These are phyloP conservation scores for Capsella bursapastoris DNA, from an alignment of 345 rosid species.

Conservation along the genomic window DNA sequence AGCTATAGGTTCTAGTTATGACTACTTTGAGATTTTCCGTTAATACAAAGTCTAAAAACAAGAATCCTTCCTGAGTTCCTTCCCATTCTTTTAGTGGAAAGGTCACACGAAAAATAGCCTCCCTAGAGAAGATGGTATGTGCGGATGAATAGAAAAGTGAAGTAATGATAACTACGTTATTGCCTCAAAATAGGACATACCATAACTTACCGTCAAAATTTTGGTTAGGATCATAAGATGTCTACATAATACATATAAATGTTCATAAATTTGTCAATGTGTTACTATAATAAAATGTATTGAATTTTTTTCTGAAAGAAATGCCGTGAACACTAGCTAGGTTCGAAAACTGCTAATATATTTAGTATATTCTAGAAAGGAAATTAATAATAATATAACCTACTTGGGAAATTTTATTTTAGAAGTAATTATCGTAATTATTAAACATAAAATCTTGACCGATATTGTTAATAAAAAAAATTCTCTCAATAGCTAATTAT, in stretches of 20 bases:
- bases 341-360: neutral
- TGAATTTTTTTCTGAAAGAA: neutral
- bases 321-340: neutral
- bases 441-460: neutral
- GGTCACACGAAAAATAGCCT: too few species aligned
- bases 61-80: too few species aligned
- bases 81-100: too few species aligned
- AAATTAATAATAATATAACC: neutral
- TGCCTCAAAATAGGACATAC: slow-evolving; percentile 2
- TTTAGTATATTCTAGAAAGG: neutral
- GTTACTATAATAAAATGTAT: neutral
- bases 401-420: neutral
- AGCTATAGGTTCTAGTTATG: too few species aligned
- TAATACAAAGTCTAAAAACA: too few species aligned
- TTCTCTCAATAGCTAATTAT: neutral
- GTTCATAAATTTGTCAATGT: too few species aligned
- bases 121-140: neutral
- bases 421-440: neutral
- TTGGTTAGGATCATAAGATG: neutral
- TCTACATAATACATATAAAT: neutral
- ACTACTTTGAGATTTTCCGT: too few species aligned
- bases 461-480: neutral
- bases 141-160: neutral
- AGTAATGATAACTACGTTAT: neutral
- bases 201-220: neutral